Conservation (phyloP, 805 yeast species). For the Wickerhamiella sergipiensis region DNA sequence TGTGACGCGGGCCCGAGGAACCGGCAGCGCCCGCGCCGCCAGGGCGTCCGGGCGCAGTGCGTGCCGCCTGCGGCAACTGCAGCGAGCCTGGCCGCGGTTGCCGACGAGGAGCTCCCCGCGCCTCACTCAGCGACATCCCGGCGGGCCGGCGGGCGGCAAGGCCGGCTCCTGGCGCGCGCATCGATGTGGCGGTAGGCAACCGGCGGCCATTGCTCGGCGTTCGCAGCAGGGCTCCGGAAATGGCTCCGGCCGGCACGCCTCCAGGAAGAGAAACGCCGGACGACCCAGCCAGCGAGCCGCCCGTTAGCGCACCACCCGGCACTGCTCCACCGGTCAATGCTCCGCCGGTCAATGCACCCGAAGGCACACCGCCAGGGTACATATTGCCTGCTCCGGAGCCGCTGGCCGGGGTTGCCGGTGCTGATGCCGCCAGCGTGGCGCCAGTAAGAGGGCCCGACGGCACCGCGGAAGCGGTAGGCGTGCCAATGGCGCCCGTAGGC, state of each 20-base stretch:
- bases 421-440: conserved; percentile 15
- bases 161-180: conserved; percentile 6
- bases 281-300: not conserved
- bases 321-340: conserved; percentile 11
- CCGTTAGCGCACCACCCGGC: too few species aligned
- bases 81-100: not conserved
- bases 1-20: conserved; percentile 1
- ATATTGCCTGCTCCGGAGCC: not conserved
- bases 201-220: not conserved
- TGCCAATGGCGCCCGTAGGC: not conserved
- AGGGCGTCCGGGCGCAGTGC: conserved; percentile 1
- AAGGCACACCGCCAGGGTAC: conserved; percentile 11
- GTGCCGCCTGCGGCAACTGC: not conserved
- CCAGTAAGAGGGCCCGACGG: not conserved
- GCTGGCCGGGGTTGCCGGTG: conserved; percentile 18
- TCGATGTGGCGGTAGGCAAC: not conserved
- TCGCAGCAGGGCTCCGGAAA: not conserved
- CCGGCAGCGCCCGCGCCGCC: conserved; percentile 2
- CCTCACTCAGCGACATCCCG: not conserved
- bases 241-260: not conserved
- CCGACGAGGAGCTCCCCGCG: not conserved
- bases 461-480: not conserved
- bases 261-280: not conserved
- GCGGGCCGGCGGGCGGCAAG: conserved; percentile 15
- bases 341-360: conserved; percentile 7